Conservation (phyloP, 345 rosid genomes). For the Physaria fendleri region DNA sequence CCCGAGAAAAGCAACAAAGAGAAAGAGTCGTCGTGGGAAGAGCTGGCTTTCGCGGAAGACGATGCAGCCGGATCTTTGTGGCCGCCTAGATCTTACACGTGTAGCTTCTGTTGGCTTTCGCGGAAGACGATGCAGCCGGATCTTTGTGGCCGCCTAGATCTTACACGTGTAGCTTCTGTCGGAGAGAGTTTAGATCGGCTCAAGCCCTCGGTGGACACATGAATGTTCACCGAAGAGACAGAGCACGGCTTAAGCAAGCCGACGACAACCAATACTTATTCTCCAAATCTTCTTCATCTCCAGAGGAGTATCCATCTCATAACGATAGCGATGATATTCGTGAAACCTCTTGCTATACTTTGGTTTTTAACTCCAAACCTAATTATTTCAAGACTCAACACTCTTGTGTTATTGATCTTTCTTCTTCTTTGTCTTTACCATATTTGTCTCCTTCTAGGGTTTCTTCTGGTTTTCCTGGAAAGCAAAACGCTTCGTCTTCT, state of each 20-base stretch:
- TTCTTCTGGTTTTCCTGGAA: slow-evolving; percentile 38
- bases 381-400: slow-evolving; percentile 30
- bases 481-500: slow-evolving; percentile 29
- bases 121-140: slow-evolving; percentile 77
- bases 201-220: slow-evolving; percentile 96
- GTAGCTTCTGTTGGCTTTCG: slow-evolving; percentile 81
- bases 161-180: slow-evolving; percentile 76
- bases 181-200: slow-evolving; percentile 78
- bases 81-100: slow-evolving; percentile 93
- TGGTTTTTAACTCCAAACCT: slow-evolving; percentile 61
- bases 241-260: slow-evolving; percentile 73
- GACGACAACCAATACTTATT: slow-evolving; percentile 36
- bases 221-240: slow-evolving; percentile 92
- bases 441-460: slow-evolving; percentile 37
- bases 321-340: slow-evolving; percentile 15
- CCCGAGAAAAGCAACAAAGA: slow-evolving; percentile 17
- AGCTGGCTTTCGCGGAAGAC: slow-evolving; percentile 81
- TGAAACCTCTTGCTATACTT: slow-evolving; percentile 32
- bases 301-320: slow-evolving; percentile 42
- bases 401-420: slow-evolving; percentile 23
- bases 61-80: slow-evolving; percentile 69
- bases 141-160: slow-evolving; percentile 91
- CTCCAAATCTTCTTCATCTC: slow-evolving; percentile 29
- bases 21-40: slow-evolving; percentile 74
- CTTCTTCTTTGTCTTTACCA: slow-evolving; percentile 33